phyloP scores from a whole-genome alignment of 371 early-diverging fungal genomes.

The Blastocladiella emersonii region DNA sequence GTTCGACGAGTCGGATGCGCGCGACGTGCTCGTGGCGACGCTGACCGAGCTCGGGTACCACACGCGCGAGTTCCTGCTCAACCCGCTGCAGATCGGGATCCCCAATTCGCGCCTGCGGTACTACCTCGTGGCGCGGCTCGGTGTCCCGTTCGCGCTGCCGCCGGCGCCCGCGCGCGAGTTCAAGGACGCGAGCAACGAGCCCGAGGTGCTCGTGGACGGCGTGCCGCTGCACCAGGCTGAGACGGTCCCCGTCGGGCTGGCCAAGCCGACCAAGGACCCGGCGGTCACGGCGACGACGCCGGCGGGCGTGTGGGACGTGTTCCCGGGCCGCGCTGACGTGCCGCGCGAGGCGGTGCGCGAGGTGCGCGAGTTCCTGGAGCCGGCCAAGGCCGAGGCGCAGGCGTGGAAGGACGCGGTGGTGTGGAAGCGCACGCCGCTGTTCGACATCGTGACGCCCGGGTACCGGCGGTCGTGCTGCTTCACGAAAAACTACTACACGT shows the following conservation, averaged over 20 bases:
- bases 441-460: conserved; percentile 53
- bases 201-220: no score
- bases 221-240: no score
- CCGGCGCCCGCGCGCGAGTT: no score
- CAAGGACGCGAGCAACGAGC: no score
- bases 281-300: no score
- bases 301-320: no score
- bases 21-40: conserved; percentile 29
- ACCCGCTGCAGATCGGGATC: conserved; percentile 43
- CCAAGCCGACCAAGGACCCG: neutral
- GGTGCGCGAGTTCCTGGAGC: neutral
- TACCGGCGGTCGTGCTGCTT: conserved; percentile 61
- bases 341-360: neutral
- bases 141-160: conserved; percentile 9
- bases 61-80: conserved; percentile 40
- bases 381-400: neutral
- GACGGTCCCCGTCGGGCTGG: neutral
- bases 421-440: conserved; percentile 5
- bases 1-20: conserved; percentile 54
- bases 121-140: conserved; percentile 34
- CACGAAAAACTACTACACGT: conserved; percentile 68
- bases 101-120: conserved; percentile 51
- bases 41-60: conserved; percentile 27
- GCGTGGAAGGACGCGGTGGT: neutral
- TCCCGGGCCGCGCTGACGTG: neutral